Evolutionary conservation across 2,329 filamentous ascomycete genomes (phyloP), one percentile per base, ranked within the genome.

Genomic region (Hymenotorrendiella dingleyae): DNA sequence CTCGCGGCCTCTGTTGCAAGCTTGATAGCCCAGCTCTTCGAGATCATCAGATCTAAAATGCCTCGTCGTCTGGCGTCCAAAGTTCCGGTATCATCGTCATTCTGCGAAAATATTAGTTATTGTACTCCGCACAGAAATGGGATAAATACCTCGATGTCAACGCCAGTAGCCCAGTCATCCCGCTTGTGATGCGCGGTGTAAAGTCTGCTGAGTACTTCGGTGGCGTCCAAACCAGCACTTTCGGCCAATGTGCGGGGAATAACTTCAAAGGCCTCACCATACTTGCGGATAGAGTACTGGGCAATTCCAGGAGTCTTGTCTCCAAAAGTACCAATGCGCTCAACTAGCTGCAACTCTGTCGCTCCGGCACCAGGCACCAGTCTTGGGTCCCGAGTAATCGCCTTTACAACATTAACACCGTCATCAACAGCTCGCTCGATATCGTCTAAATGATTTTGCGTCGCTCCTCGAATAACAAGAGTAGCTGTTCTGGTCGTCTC

Each of bases 271-370:
- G 93, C 91, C 69, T 98, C 91, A 40, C 86, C 93, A 64, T 83
- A 98, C 71, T 97, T 97, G 67, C 90, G 86, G 70, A 98, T 98
- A 21, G 91, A 89, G 66, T 98, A 94, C 67, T 98, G 93, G 42
- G 89, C 80, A 40, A 98, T 75, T 33, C 93, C 94, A 2, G 90
- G 83, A 1, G 93, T 97, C 71, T 86, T 91, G 65, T 97, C 93
- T 29, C 85, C 93, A 48, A 90, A 84, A 17, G 86, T 83, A 60
- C 87, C 86, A 73, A 98, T 86, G 61, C 89, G 82, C 72, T 95
- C 89, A 40, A 94, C 84, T 47, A 98, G 78, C 69, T 96, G 87
- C 64, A 94, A 83, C 68, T 98, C 93, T 49, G 91, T 88, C 36
- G 93, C 91, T 58, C 93, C 94, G 22, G 93, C 93, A 53, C 93